Percentiles rank a stretch among this genome's conserved stretches.
phyloP scores from a whole-genome alignment of 768 basidiomycete genomes.

The Podaxis mareebaensis region DNA sequence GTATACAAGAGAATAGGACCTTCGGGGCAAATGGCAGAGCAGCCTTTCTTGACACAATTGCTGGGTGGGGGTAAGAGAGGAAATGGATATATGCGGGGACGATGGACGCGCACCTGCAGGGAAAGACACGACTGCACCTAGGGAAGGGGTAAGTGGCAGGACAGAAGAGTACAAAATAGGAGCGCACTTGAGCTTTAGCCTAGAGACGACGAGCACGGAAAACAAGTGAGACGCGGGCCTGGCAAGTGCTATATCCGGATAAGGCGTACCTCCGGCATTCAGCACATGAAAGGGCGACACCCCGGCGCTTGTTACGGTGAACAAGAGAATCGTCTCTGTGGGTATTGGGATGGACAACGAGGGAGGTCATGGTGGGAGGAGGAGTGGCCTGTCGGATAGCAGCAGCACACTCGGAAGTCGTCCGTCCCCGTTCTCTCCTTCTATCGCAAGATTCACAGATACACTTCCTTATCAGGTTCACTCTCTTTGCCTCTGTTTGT shows the following conservation, averaged over 20 bases:
- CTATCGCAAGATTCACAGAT: constrained; percentile 15
- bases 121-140: constrained; percentile 67
- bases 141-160: constrained; percentile 18
- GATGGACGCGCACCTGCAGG: constrained; percentile 49
- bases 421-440: constrained; percentile 16
- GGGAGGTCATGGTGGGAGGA: constrained; percentile 28
- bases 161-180: constrained; percentile 18
- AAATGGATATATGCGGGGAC: constrained; percentile 3
- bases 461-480: constrained; percentile 12
- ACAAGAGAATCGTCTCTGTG: constrained; percentile 31
- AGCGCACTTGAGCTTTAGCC: constrained; percentile 67
- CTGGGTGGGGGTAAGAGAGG: constrained; percentile 29
- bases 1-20: constrained; percentile 33
- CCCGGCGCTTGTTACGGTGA: constrained; percentile 49
- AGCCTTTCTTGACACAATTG: constrained; percentile 61
- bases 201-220: constrained; percentile 28
- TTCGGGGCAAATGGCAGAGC: constrained; percentile 66
- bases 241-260: constrained; percentile 19
- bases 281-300: constrained; percentile 61
- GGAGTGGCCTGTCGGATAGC: constrained; percentile 11
- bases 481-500: constrained; percentile 30
- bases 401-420: constrained; percentile 11
- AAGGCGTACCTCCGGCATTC: constrained; percentile 63
- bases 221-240: constrained; percentile 18
- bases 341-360: constrained; percentile 25